Conservation (phyloP, 2,329 filamentous ascomycete species). For the Aspergillus pseudonomiae region DNA sequence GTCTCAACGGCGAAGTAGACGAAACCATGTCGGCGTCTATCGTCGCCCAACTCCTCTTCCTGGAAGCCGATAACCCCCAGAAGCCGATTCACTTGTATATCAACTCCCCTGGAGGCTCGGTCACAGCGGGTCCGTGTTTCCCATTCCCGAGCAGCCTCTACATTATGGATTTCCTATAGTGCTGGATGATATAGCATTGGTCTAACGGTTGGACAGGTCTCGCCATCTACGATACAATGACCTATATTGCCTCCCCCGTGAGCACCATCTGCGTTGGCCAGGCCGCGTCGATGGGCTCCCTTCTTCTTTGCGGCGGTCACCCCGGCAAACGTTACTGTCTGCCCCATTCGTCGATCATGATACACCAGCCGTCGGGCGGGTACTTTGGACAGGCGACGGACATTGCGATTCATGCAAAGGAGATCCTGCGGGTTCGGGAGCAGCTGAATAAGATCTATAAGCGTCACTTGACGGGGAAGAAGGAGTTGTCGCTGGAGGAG, state of each 20-base stretch:
- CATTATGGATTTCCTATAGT: background rate
- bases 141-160: background rate
- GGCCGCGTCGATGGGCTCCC: constrained; percentile 90
- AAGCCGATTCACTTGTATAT: constrained; percentile 98
- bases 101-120: constrained; percentile 91
- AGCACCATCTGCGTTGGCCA: constrained; percentile 94
- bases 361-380: constrained; percentile 88
- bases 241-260: constrained; percentile 90
- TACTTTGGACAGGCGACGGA: constrained; percentile 71
- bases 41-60: constrained; percentile 93
- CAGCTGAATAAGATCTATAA: constrained; percentile 91
- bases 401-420: constrained; percentile 95
- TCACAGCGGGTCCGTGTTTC: constrained; percentile 68
- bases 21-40: constrained; percentile 89
- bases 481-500: constrained; percentile 73
- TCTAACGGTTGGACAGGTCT: constrained; percentile 40
- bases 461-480: constrained; percentile 72
- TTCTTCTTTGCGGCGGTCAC: constrained; percentile 84
- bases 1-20: constrained; percentile 88
- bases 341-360: constrained; percentile 94
- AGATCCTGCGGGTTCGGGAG: constrained; percentile 84
- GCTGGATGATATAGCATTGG: background rate
- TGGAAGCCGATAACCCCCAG: constrained; percentile 93
- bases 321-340: constrained; percentile 84
- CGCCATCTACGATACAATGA: constrained; percentile 99